Percentiles rank a stretch among this genome's conserved stretches.
phyloP scores from a whole-genome alignment of 2,329 filamentous ascomycete genomes.

The Fusarium oxysporum region DNA sequence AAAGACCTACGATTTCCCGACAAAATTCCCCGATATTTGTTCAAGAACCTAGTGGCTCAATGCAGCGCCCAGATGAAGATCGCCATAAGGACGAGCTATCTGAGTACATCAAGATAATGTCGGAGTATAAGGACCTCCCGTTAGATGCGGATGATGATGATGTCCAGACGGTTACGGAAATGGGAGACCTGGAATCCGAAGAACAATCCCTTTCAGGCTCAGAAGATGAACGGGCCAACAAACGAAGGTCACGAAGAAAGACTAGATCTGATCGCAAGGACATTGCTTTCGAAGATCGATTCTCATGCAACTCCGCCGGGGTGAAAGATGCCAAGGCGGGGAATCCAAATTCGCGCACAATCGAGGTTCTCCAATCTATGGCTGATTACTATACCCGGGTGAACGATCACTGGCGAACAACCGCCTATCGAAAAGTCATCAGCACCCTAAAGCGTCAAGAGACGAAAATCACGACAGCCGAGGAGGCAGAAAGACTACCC shows the following conservation, averaged over 20 bases:
- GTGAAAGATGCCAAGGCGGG: slow-evolving; percentile 55
- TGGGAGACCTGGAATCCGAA: slow-evolving; percentile 27
- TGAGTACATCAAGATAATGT: slow-evolving; percentile 71
- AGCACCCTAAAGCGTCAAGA: slow-evolving; percentile 75
- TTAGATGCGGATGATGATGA: slow-evolving; percentile 64
- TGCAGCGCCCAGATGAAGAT: not conserved
- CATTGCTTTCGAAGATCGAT: slow-evolving; percentile 59
- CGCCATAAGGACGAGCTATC: slow-evolving; percentile 67
- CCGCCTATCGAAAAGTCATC: slow-evolving; percentile 82
- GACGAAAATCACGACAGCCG: slow-evolving; percentile 72
- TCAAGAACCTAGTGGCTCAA: not conserved
- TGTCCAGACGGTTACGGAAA: slow-evolving; percentile 43
- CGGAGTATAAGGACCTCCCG: slow-evolving; percentile 69
- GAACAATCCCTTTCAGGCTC: slow-evolving; percentile 33
- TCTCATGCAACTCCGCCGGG: slow-evolving; percentile 66
- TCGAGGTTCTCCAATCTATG: slow-evolving; percentile 83
- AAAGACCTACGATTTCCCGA: not conserved
- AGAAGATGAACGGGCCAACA: slow-evolving; percentile 37
- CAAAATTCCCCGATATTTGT: not conserved
- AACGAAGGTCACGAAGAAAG: slow-evolving; percentile 34
- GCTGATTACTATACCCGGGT: slow-evolving; percentile 78
- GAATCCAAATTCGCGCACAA: slow-evolving; percentile 81
- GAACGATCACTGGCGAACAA: slow-evolving; percentile 81
- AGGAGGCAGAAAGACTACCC: slow-evolving; percentile 75
- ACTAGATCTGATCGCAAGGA: slow-evolving; percentile 45